phyloP scores from a whole-genome alignment of 2,329 filamentous ascomycete genomes.

The Aspergillus sp. region DNA sequence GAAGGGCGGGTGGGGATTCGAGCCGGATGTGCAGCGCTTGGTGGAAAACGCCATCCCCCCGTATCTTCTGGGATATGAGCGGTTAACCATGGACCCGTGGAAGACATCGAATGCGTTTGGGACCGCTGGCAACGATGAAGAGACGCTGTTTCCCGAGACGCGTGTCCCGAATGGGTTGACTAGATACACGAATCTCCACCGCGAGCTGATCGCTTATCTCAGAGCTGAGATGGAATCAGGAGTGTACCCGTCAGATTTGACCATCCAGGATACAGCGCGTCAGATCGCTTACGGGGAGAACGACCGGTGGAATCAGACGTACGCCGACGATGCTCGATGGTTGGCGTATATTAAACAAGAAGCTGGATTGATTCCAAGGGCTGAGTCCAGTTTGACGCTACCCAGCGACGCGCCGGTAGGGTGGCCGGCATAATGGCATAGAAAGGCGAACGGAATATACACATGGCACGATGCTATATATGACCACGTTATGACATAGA shows the following conservation, averaged over 20 bases:
- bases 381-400: not conserved
- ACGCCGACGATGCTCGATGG: constrained; percentile 34
- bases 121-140: not conserved
- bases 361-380: constrained; percentile 6
- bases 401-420: not conserved
- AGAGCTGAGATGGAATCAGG: constrained; percentile 22
- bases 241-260: constrained; percentile 28
- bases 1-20: constrained; percentile 33
- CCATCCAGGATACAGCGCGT: constrained; percentile 32
- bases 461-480: no score
- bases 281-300: constrained; percentile 30
- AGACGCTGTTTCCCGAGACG: not conserved
- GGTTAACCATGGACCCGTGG: constrained; percentile 14
- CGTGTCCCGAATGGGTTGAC: not conserved
- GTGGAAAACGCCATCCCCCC: constrained; percentile 39
- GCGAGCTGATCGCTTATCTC: constrained; percentile 21
- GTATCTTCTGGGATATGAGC: constrained; percentile 34
- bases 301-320: constrained; percentile 38
- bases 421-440: no score
- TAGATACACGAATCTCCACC: constrained; percentile 25
- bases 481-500: no score
- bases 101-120: constrained; percentile 9
- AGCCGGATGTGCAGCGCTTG: constrained; percentile 24
- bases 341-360: constrained; percentile 28
- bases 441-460: no score